These are phyloP conservation scores for Mortierella sp. DNA, from an alignment of 371 early-diverging fungal species.

Conservation along the genomic window DNA sequence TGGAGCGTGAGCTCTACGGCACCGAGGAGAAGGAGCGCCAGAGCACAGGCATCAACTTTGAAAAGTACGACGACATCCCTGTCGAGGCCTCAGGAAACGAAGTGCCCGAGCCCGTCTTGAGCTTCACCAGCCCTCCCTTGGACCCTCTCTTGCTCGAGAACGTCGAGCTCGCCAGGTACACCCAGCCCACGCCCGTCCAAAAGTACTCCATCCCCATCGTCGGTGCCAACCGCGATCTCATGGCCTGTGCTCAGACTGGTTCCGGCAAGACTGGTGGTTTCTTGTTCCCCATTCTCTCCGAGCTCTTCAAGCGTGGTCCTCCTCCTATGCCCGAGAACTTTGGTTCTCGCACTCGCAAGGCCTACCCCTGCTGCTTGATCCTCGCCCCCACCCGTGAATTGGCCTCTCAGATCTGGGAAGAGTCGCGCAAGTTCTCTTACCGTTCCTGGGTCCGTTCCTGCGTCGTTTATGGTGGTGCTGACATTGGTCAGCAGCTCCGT, in stretches of 20 bases:
- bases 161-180: conserved; percentile 90
- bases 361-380: conserved; percentile 80
- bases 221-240: conserved; percentile 73
- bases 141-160: conserved; percentile 88
- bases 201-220: conserved; percentile 90
- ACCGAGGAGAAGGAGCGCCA: conserved; percentile 69
- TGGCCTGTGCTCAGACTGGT: conserved; percentile 94
- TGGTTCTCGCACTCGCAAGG: conserved; percentile 81
- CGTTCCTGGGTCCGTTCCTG: conserved; percentile 89
- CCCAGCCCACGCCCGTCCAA: conserved; percentile 95
- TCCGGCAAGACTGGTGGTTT: conserved; percentile 92
- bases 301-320: conserved; percentile 89
- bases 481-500: conserved; percentile 87
- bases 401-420: conserved; percentile 89
- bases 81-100: conserved; percentile 87
- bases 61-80: conserved; percentile 95
- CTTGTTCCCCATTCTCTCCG: conserved; percentile 86
- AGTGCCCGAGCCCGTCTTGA: conserved; percentile 72
- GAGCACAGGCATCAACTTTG: conserved; percentile 93
- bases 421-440: conserved; percentile 85
- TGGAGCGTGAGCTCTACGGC: conserved; percentile 83
- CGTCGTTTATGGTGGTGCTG: conserved; percentile 97
- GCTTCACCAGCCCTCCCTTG: conserved; percentile 73
- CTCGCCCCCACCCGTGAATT: conserved; percentile 98
- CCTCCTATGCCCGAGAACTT: conserved; percentile 59